These are phyloP conservation scores for Hymenoscyphus albidus DNA, from an alignment of 2,329 filamentous ascomycete genomes.

Conservation along the genomic window DNA sequence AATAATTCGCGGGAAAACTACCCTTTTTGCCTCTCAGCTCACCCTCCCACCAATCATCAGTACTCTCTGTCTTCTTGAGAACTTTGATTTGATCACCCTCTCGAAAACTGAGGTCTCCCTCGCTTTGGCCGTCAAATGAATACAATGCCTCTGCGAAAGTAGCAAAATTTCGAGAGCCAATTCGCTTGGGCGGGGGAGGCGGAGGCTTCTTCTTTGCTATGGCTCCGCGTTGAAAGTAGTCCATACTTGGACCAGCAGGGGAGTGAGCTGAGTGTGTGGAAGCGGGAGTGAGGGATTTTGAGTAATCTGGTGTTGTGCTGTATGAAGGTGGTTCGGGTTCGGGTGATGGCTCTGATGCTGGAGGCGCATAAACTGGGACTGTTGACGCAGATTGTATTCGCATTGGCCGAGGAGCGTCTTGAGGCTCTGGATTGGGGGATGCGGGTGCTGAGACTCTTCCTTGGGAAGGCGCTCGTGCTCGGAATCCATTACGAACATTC, in stretches of 20 bases:
- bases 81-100: slow-evolving; percentile 77
- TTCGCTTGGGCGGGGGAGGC: slow-evolving; percentile 62
- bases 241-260: slow-evolving; percentile 27
- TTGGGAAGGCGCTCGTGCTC: slow-evolving; percentile 42
- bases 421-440: slow-evolving; percentile 24
- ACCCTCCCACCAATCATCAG: slow-evolving; percentile 86
- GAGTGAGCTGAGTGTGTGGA: slow-evolving; percentile 30
- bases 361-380: slow-evolving; percentile 16
- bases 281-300: slow-evolving; percentile 25
- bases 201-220: slow-evolving; percentile 69
- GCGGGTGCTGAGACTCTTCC: slow-evolving; percentile 19
- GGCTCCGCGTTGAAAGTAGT: slow-evolving; percentile 35
- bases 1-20: slow-evolving; percentile 82
- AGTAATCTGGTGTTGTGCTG: slow-evolving; percentile 24
- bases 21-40: slow-evolving; percentile 66
- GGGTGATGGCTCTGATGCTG: slow-evolving; percentile 24
- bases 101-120: slow-evolving; percentile 68
- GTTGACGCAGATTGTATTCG: slow-evolving; percentile 26
- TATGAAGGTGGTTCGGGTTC: slow-evolving; percentile 23
- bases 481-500: slow-evolving; percentile 38
- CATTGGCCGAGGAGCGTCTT: slow-evolving; percentile 17
- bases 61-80: slow-evolving; percentile 72
- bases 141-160: slow-evolving; percentile 63
- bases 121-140: slow-evolving; percentile 65
- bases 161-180: slow-evolving; percentile 43